Evolutionary conservation across 495 filamentous ascomycete genomes (phyloP), one percentile per base, ranked within the genome.

Genomic region (Filosporella fistucella): DNA sequence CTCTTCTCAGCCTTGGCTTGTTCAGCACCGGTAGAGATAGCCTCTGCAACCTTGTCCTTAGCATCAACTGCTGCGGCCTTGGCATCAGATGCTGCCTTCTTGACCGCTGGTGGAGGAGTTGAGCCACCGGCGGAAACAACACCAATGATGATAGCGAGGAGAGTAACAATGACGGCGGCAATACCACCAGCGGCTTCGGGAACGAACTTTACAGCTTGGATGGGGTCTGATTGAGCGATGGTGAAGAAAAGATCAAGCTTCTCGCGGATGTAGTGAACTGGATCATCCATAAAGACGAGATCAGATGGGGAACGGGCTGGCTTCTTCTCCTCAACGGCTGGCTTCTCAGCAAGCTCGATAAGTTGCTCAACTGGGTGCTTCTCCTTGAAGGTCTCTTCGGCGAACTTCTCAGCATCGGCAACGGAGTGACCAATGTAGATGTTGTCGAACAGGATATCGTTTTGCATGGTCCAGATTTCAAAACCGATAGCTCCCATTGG

Each of bases 381-480:
- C 69, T 91, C 70, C 67, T 90, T 86, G 70, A 91, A 99, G 53
- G 89, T 93, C 76, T 95, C 88, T 40, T 86, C 69, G 66, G 91
- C 85, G 56, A 99, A 75, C 72, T 90, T 86, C 68, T 85, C 81
- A 50, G 94, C 94, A 57, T 99, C 94, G 63, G 86, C 89, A 56
- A 88, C 68, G 35, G 94, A 99, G 82, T 99, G 94, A 55, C 94
- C 94, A 69, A 99, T 86, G 80, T 97, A 99, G 78, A 99, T 89
- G 83, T 99, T 99, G 81, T 97, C 89, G 62, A 99, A 99, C 58
- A 96, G 83, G 55, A 97, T 96, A 67, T 96, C 87, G 68, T 84
- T 94, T 65, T 96, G 93, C 93, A 98, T 98, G 59, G 94, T 97
- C 93, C 93, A 98, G 71, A 98, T 88, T 71, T 97, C 94, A 59